Conservation (phyloP, 73 alveolate genomes). For the Tetrahymena thermophila region DNA sequence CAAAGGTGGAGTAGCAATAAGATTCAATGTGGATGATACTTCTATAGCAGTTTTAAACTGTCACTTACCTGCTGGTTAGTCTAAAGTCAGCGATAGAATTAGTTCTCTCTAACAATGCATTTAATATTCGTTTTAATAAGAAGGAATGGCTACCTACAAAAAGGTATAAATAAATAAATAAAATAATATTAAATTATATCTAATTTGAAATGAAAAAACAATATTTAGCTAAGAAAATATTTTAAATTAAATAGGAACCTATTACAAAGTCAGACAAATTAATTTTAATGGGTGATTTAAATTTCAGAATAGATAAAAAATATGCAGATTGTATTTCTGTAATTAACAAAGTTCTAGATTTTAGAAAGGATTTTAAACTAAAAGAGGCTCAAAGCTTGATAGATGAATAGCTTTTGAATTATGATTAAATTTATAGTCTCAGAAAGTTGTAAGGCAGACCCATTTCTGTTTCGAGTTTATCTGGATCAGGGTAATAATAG, state of each 20-base stretch:
- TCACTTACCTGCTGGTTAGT: slow-evolving; percentile 73
- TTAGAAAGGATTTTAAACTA: not conserved
- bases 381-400: not conserved
- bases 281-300: slow-evolving; percentile 45
- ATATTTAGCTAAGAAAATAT: slow-evolving; percentile 48
- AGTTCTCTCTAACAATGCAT: slow-evolving; percentile 38
- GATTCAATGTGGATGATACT: slow-evolving; percentile 66
- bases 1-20: slow-evolving; percentile 84
- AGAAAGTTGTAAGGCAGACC: not conserved
- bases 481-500: not conserved
- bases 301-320: slow-evolving; percentile 28
- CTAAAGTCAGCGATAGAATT: slow-evolving; percentile 51
- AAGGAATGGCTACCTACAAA: slow-evolving; percentile 34
- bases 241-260: not conserved
- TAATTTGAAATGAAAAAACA: slow-evolving; percentile 56
- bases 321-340: not conserved
- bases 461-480: not conserved
- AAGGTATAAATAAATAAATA: slow-evolving; percentile 24
- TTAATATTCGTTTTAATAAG: slow-evolving; percentile 50
- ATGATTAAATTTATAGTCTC: not conserved
- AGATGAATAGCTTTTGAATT: not conserved
- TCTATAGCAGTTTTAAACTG: slow-evolving; percentile 62
- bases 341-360: not conserved
- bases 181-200: no score
- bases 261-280: not conserved